Evolutionary conservation across 179 eudicot species (phyloP).

Genomic region (Beta lomatogona): DNA sequence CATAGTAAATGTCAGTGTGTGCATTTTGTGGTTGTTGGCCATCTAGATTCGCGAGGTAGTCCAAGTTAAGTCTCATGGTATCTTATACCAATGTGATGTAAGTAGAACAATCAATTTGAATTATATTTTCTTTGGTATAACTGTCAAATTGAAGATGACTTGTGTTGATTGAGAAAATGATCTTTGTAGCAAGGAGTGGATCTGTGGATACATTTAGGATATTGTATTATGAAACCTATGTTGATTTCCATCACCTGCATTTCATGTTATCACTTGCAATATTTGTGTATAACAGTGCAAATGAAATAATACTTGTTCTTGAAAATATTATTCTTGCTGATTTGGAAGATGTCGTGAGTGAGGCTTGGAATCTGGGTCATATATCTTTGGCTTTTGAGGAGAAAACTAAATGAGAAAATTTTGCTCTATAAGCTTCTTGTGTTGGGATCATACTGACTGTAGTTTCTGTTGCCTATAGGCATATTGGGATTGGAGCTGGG

Average conservation of each 20-base stretch:
- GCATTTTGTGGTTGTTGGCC: no score
- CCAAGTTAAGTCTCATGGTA: no score
- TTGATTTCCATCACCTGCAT: background rate
- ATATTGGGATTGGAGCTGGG: constrained; percentile 99
- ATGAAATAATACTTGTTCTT: background rate
- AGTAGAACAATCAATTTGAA: background rate
- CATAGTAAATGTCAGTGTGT: no score
- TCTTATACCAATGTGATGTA: background rate
- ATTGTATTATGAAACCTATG: background rate
- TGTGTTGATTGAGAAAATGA: background rate
- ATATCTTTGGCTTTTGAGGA: background rate
- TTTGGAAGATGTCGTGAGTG: constrained; percentile 5
- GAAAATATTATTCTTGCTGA: background rate
- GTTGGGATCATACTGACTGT: background rate
- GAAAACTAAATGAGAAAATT: background rate
- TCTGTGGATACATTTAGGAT: background rate
- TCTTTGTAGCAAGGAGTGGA: background rate
- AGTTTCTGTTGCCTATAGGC: constrained; percentile 45
- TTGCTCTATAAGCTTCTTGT: background rate
- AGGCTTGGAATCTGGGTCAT: background rate
- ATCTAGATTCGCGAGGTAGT: no score
- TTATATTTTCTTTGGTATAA: no score
- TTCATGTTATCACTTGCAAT: background rate
- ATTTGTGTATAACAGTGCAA: background rate
- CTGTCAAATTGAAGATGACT: background rate